Base-by-base conservation (phyloP, 495 filamentous ascomycete genomes). In the Neurospora tetrasperma region DNA sequence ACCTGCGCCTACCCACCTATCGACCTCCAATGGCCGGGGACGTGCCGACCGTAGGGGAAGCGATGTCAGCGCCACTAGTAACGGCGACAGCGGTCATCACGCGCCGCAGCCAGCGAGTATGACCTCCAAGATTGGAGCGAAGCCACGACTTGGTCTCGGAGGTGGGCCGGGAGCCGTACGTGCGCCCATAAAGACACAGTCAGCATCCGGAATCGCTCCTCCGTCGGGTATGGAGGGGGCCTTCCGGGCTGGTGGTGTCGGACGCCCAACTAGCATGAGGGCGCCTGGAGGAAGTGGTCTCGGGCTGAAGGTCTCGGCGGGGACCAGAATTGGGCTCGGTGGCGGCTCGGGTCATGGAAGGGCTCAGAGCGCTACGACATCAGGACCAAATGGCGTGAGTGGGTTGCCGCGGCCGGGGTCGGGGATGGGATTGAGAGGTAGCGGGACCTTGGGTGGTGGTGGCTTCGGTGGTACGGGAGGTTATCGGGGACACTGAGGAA, bases 371-470 rank as follows among this genome's bases (percentile, higher is more conserved):
- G 76, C 74, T 18, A 78, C 79, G 20, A 80, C 54, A 62, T 27
- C 54, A 12, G 54, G 54, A 14, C 23, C 23, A 1, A 62, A 62
- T 62, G 54, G 54, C 27, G 54, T 81, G 14, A 81, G 81, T 71
- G 84, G 84, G 16, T 66, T 86, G 74, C 79, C 80, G 42, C 75
- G 85, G 73, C 83, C 83, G 20, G 80, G 81, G 69, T 82, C 82
- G 70, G 84, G 82, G 39, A 62, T 75, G 74, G 79, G 79, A 39
- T 69, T 86, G 84, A 70, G 87, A 41, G 86, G 71, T 18, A 71
- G 86, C 71, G 88, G 89, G 46, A 90, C 92, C 91, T 92, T 81
- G 90, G 91, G 82, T 86, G 88, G 79, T 89, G 89, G 71, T 84
- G 86, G 73, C 77, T 82, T 27, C 69, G 79, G 54, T 73, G 71